Percentiles rank a stretch among this genome's conserved stretches.
Evolutionary conservation across 768 basidiomycete genomes (phyloP).

Genomic region (Auricularia cornea): DNA sequence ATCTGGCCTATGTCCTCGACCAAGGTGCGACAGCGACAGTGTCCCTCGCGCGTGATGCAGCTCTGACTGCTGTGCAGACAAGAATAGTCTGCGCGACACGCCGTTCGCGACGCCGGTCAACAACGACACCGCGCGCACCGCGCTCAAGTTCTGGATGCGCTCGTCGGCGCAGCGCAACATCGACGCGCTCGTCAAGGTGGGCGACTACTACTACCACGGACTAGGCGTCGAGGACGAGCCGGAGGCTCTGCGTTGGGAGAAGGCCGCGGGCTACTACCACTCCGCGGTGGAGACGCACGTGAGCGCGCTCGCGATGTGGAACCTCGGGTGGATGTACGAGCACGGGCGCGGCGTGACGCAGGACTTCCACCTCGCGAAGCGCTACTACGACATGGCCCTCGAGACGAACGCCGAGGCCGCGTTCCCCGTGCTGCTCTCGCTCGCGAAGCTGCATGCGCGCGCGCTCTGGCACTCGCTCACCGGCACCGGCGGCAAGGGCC

Average conservation of each 20-base stretch:
- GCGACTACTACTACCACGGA: slow-evolving; percentile 93
- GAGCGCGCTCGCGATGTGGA: slow-evolving; percentile 96
- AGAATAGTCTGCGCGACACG: slow-evolving; percentile 58
- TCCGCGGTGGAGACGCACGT: slow-evolving; percentile 87
- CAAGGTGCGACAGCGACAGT: slow-evolving; percentile 52
- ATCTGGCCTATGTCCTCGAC: slow-evolving; percentile 85
- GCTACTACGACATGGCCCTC: slow-evolving; percentile 85
- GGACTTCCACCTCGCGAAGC: slow-evolving; percentile 96
- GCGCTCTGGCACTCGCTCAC: slow-evolving; percentile 77
- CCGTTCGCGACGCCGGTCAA: slow-evolving; percentile 52
- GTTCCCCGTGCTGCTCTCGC: slow-evolving; percentile 74
- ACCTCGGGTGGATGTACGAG: slow-evolving; percentile 99
- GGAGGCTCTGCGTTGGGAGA: slow-evolving; percentile 62
- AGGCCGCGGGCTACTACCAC: slow-evolving; percentile 90
- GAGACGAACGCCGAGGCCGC: slow-evolving; percentile 87
- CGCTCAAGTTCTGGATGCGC: slow-evolving; percentile 89
- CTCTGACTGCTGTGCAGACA: slow-evolving; percentile 38
- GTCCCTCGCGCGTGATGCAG: not conserved
- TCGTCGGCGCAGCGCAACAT: slow-evolving; percentile 90
- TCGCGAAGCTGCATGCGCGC: slow-evolving; percentile 71
- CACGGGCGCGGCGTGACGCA: slow-evolving; percentile 85
- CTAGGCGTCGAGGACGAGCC: slow-evolving; percentile 65
- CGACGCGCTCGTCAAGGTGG: slow-evolving; percentile 97
- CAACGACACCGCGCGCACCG: slow-evolving; percentile 77
- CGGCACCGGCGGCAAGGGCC: slow-evolving; percentile 54